phyloP scores from a whole-genome alignment of 805 yeast genomes.

The Wickerhamiella galacta region DNA sequence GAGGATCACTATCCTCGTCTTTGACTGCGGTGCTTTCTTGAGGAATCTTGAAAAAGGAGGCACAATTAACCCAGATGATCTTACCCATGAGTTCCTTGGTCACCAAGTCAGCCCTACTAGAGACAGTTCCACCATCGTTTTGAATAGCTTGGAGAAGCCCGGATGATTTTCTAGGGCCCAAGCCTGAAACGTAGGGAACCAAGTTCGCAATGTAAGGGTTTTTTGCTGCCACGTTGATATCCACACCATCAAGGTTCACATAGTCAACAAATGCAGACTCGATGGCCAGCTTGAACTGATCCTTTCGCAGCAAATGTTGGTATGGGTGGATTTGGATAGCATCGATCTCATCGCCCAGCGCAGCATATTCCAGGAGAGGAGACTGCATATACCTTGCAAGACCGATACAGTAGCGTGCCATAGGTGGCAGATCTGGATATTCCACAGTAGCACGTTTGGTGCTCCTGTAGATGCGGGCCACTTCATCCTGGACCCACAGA shows the following conservation, averaged over 20 bases:
- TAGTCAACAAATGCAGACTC: conserved; percentile 79
- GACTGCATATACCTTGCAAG: conserved; percentile 84
- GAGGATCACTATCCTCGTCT: conserved; percentile 42
- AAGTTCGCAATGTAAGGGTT: conserved; percentile 53
- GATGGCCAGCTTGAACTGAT: conserved; percentile 44
- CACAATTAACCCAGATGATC: conserved; percentile 75
- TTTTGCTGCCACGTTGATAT: conserved; percentile 75
- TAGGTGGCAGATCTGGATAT: conserved; percentile 66
- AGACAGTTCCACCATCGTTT: conserved; percentile 43
- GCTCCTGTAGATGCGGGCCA: conserved; percentile 74
- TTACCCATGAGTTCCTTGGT: conserved; percentile 65
- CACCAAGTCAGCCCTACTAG: conserved; percentile 64
- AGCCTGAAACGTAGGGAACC: conserved; percentile 70
- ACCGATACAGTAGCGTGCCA: conserved; percentile 72
- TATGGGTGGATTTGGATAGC: conserved; percentile 46
- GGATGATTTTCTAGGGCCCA: conserved; percentile 90
- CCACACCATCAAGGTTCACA: conserved; percentile 83
- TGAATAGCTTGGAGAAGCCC: conserved; percentile 73
- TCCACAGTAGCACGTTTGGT: conserved; percentile 62
- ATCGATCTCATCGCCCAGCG: conserved; percentile 56
- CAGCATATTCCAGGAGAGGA: conserved; percentile 80
- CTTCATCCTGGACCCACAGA: conserved; percentile 81
- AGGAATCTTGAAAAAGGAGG: conserved; percentile 74
- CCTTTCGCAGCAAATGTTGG: conserved; percentile 55
- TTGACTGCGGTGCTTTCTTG: conserved; percentile 40